These are phyloP conservation scores for Trametes polyzona DNA, from an alignment of 1,284 basidiomycete species.

Conservation along the genomic window DNA sequence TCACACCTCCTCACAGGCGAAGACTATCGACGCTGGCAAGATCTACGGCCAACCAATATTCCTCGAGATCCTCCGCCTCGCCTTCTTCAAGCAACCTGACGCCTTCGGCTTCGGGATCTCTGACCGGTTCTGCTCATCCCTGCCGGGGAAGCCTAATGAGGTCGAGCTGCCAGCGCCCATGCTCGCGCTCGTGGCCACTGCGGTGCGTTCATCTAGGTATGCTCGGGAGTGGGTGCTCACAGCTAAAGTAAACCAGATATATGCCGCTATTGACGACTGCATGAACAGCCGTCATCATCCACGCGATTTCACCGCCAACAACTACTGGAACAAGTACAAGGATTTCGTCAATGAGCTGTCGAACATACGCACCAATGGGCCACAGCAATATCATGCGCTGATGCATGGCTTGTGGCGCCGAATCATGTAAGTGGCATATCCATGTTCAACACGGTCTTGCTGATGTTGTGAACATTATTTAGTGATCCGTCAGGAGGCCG, in stretches of 20 bases:
- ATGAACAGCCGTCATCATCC: not conserved
- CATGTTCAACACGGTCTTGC: too few relatives aligned
- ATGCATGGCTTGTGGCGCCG: not conserved
- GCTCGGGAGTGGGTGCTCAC: not conserved
- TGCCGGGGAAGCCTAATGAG: constrained; percentile 7
- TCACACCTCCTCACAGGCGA: not conserved
- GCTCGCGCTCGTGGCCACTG: constrained; percentile 12
- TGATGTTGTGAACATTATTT: not conserved
- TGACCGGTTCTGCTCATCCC: not conserved
- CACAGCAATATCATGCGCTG: not conserved
- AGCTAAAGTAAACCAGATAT: not conserved
- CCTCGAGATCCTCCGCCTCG: not conserved
- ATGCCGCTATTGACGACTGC: not conserved
- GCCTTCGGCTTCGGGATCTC: constrained; percentile 1
- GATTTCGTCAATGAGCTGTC: not conserved
- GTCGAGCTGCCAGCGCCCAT: constrained; percentile 14
- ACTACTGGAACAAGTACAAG: not conserved
- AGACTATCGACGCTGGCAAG: not conserved
- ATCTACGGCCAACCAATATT: constrained; percentile 4
- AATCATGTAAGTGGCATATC: not conserved
- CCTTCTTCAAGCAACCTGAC: not conserved
- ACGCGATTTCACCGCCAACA: not conserved
- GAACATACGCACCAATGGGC: not conserved
- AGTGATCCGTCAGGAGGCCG: not conserved
- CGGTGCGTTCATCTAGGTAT: not conserved